Conservation (phyloP, 179 eudicot genomes). For the Sideroxylon spinosum region DNA sequence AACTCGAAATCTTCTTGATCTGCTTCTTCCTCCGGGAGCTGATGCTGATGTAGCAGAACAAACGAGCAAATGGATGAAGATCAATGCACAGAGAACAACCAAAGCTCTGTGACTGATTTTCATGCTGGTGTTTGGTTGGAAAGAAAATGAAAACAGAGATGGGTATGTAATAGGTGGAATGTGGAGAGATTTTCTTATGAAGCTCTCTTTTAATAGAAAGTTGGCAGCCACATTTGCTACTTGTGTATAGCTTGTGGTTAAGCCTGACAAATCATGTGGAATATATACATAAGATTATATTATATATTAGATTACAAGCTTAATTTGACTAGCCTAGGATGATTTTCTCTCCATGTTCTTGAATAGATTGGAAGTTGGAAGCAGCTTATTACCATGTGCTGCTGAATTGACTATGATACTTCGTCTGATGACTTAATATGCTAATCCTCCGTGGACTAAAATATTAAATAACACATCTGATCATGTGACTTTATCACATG, state of each 20-base stretch:
- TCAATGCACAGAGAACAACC: constrained; percentile 24
- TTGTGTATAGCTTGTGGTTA: constrained; percentile 16
- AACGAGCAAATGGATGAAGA: constrained; percentile 22
- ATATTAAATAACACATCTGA: constrained; percentile 23
- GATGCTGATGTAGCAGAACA: constrained; percentile 18
- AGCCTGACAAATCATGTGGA: constrained; percentile 25
- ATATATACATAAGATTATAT: background rate
- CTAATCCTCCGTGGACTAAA: constrained; percentile 8
- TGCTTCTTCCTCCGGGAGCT: constrained; percentile 18
- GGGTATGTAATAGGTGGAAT: constrained; percentile 15
- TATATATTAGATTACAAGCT: background rate
- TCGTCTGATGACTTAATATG: constrained; percentile 19
- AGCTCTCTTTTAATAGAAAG: constrained; percentile 14
- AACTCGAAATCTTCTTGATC: constrained; percentile 46
- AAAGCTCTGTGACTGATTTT: constrained; percentile 23
- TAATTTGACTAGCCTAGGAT: constrained; percentile 17
- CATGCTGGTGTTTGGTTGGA: constrained; percentile 27
- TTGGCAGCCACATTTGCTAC: constrained; percentile 14
- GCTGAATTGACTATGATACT: constrained; percentile 25
- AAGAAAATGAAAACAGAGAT: background rate
- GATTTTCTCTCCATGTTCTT: background rate
- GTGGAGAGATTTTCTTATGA: constrained; percentile 11
- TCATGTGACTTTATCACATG: constrained; percentile 60
- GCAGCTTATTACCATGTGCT: constrained; percentile 34
- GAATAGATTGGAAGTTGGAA: constrained; percentile 25